Conservation (phyloP, 1,139 yeast genomes). For the Pichia sp. region DNA sequence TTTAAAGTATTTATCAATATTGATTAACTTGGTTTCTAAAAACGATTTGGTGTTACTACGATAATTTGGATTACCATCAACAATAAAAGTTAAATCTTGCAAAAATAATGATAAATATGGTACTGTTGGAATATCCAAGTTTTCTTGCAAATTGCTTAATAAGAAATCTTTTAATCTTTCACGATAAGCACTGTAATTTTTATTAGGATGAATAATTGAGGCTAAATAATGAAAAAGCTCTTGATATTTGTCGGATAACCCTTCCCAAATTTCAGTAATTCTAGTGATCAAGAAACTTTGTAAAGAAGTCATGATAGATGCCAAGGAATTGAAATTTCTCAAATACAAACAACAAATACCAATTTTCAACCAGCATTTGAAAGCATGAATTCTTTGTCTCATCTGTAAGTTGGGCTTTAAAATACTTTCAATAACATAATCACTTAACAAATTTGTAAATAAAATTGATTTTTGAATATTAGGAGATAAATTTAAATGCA, state of each 20-base stretch:
- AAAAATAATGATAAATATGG: slow-evolving; percentile 82
- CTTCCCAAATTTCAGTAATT: slow-evolving; percentile 58
- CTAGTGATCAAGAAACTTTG: slow-evolving; percentile 79
- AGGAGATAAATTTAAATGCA: slow-evolving; percentile 61
- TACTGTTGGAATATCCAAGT: slow-evolving; percentile 59
- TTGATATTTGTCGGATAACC: slow-evolving; percentile 57
- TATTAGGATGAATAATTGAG: slow-evolving; percentile 73
- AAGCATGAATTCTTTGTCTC: slow-evolving; percentile 49
- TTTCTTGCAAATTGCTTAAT: slow-evolving; percentile 40
- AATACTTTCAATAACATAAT: slow-evolving; percentile 77
- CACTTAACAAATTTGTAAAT: slow-evolving; percentile 74
- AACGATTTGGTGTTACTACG: slow-evolving; percentile 50
- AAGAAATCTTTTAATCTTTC: slow-evolving; percentile 56
- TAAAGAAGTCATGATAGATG: slow-evolving; percentile 81
- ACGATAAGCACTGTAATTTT: slow-evolving; percentile 74
- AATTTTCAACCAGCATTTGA: slow-evolving; percentile 79
- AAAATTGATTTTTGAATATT: slow-evolving; percentile 62
- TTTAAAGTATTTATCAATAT: slow-evolving; percentile 76
- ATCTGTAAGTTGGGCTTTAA: slow-evolving; percentile 44
- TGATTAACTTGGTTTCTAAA: slow-evolving; percentile 56
- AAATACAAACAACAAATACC: slow-evolving; percentile 77
- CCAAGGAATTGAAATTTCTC: slow-evolving; percentile 78
- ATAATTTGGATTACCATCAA: slow-evolving; percentile 77
- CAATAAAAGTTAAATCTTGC: slow-evolving; percentile 81
- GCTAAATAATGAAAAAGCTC: slow-evolving; percentile 62